Evolutionary conservation across 2,329 filamentous ascomycete genomes (phyloP), one percentile per base, ranked within the genome.

Genomic region (Aspergillus sp.): DNA sequence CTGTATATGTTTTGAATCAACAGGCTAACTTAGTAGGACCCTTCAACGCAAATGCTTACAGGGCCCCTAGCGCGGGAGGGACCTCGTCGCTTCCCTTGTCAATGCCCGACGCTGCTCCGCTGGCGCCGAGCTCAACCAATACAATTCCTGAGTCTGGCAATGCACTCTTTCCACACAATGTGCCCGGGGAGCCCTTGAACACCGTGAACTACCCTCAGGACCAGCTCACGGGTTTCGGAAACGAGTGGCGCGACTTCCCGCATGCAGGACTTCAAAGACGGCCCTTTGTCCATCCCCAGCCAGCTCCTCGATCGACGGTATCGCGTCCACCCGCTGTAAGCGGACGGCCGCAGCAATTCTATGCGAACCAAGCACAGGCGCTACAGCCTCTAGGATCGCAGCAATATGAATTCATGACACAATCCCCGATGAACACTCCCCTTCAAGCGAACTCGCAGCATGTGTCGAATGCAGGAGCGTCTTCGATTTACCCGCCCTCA

Each of bases 351-450:
- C 26, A 24, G 15, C 33, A 33, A 14, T 8, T 32, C 8, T 30
- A 25, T 16, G 26, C 26, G 17, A 30, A 36, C 8, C 28, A 28
- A 17, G 25, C 8, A 11, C 28, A 25, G 24, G 7, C 7, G 11
- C 20, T 37, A 19, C 37, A 33, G 24, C 25, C 17, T 12, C 4
- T 22, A 11, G 30, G 16, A 4, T n/a, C 28, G 11, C 37, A 17
- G 6, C 30, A 22, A 11, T 39, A 39, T 25, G 19, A 20, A 30
- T 11, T 39, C 17, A 27, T 30, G 16, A 12, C 34, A 4, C 30
- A 15, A n/a, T 12, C 15, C 5, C 16, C 30, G 8, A 14, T 29
- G 14, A 32, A 24, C 14, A 25, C 11, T 20, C 24, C 30, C 16
- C 19, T 26, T 15, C 34, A 13, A 20, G 19, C 28, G 14, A 27